Conservation (phyloP, 2,329 filamentous ascomycete species). For the Cladorrhinum sp. region DNA sequence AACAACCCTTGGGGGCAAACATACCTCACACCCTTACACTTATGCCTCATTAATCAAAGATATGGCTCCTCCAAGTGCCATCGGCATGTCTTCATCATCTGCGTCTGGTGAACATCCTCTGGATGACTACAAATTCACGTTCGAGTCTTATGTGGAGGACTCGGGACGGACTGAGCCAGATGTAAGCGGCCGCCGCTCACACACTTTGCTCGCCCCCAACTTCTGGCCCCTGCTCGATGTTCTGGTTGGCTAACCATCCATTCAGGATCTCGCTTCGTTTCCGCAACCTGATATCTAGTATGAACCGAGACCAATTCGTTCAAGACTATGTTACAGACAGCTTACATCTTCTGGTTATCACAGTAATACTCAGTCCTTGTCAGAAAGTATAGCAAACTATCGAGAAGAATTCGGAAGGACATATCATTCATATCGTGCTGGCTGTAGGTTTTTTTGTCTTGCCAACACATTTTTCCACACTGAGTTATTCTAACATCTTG, state of each 20-base stretch:
- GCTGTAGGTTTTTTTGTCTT: no score
- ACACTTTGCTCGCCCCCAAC: neutral
- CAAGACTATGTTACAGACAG: neutral
- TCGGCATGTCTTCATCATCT: conserved; percentile 4
- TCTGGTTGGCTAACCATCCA: neutral
- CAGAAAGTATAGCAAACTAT: conserved; percentile 32
- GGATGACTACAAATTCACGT: conserved; percentile 28
- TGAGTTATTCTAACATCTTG: neutral
- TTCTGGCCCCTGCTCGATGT: neutral
- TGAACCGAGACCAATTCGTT: neutral
- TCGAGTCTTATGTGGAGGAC: conserved; percentile 28
- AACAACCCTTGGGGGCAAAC: neutral
- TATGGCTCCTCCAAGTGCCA: conserved; percentile 1
- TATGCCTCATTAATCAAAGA: neutral
- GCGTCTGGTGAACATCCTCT: conserved; percentile 11
- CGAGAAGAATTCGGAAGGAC: conserved; percentile 33
- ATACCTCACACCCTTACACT: neutral
- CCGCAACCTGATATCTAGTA: conserved; percentile 19
- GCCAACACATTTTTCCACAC: no score
- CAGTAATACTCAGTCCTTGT: conserved; percentile 30
- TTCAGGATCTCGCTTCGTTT: conserved; percentile 5
- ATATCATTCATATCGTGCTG: conserved; percentile 33
- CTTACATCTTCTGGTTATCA: neutral
- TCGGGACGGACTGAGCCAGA: conserved; percentile 26
- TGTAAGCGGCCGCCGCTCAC: conserved; percentile 20